Evolutionary conservation across 2,329 filamentous ascomycete species (phyloP).

Genomic region (Ophiocordyceps robertsii): DNA sequence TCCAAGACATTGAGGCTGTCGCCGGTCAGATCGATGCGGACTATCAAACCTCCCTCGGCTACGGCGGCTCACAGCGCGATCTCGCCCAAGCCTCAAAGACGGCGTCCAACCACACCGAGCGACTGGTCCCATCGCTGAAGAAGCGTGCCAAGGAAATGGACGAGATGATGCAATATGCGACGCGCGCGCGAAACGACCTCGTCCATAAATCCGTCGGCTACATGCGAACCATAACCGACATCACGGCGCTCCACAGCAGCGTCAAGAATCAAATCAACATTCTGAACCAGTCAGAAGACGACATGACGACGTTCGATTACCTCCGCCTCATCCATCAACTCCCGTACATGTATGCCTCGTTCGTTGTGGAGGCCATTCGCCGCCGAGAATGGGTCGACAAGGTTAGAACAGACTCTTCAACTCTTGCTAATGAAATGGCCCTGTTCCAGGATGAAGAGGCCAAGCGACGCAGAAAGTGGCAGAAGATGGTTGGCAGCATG

Average conservation of each 20-base stretch:
- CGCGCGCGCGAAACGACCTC: constrained; percentile 54
- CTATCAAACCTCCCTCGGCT: constrained; percentile 61
- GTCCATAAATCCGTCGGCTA: constrained; percentile 53
- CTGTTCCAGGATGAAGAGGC: constrained; percentile 86
- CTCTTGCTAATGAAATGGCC: constrained; percentile 84
- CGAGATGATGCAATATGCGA: constrained; percentile 42
- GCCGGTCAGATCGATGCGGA: constrained; percentile 79
- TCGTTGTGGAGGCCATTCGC: constrained; percentile 72
- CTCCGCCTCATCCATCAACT: constrained; percentile 70
- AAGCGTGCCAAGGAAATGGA: constrained; percentile 48
- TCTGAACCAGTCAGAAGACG: constrained; percentile 61
- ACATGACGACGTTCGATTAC: constrained; percentile 67
- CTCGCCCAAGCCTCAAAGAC: constrained; percentile 49
- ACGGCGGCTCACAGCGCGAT: constrained; percentile 49
- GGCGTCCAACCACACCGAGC: constrained; percentile 49
- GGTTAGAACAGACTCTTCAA: constrained; percentile 74
- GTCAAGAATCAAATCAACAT: constrained; percentile 60
- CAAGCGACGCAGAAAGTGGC: constrained; percentile 79
- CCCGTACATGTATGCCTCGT: constrained; percentile 80
- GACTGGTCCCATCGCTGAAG: constrained; percentile 43
- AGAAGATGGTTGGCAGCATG: constrained; percentile 67
- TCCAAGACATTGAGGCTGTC: constrained; percentile 77
- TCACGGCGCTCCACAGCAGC: constrained; percentile 62
- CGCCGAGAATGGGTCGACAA: constrained; percentile 87
- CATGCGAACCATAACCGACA: constrained; percentile 70